Conservation (phyloP, 2,329 filamentous ascomycete genomes). For the Sporothrix brasiliensis region DNA sequence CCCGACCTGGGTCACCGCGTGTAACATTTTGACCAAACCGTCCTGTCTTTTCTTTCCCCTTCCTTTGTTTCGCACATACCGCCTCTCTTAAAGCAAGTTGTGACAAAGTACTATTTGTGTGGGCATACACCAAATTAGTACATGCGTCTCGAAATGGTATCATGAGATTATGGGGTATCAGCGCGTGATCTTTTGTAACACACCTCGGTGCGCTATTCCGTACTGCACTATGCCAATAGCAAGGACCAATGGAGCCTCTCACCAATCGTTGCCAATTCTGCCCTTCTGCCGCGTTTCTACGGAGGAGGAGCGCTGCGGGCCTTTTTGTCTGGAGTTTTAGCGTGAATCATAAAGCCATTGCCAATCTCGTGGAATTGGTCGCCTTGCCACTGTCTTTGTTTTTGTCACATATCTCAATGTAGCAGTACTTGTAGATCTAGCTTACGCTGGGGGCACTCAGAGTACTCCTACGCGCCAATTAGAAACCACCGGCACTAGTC, state of each 20-base stretch:
- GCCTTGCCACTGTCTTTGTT: slow-evolving; percentile 19
- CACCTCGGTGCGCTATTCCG: slow-evolving; percentile 1
- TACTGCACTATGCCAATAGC: slow-evolving; percentile 8
- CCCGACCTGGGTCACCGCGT: slow-evolving; percentile 16
- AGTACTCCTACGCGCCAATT: slow-evolving; percentile 20
- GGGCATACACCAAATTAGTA: not conserved
- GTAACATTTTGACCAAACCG: slow-evolving; percentile 1
- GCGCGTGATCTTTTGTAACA: slow-evolving; percentile 12
- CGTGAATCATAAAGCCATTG: slow-evolving; percentile 11
- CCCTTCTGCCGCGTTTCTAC: not conserved
- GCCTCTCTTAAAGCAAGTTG: not conserved
- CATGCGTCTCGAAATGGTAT: slow-evolving; percentile 3
- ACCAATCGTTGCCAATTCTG: not conserved
- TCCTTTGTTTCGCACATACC: slow-evolving; percentile 5
- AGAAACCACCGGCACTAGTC: not conserved
- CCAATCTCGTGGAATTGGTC: not conserved
- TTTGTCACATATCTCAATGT: slow-evolving; percentile 20
- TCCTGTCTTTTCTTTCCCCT: not conserved
- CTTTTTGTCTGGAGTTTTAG: slow-evolving; percentile 26
- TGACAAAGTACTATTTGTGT: not conserved
- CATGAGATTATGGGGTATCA: slow-evolving; percentile 23
- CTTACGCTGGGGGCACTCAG: not conserved
- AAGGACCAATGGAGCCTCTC: slow-evolving; percentile 1
- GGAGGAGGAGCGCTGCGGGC: slow-evolving; percentile 16
- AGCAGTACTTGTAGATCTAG: slow-evolving; percentile 24